Evolutionary conservation across 129 eudicot genomes (phyloP).

Genomic region (Heracleum sosnowskyi): DNA sequence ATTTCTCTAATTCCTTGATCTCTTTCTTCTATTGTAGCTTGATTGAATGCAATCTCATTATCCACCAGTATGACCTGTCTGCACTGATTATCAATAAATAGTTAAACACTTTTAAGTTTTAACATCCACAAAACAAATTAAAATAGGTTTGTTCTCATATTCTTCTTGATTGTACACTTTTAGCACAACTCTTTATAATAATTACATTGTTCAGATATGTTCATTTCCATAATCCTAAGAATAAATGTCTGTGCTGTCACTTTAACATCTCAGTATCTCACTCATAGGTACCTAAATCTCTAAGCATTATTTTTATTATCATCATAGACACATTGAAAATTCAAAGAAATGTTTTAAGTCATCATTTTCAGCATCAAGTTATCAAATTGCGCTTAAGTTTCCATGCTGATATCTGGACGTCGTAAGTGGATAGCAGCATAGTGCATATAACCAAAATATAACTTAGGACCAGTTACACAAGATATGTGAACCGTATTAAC

Average conservation of each 20-base stretch:
- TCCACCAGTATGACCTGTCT: slow-evolving; percentile 64
- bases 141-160: neutral
- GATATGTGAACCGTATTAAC: neutral
- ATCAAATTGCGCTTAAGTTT: neutral
- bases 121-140: no score
- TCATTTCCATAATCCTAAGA: neutral
- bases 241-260: neutral
- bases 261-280: neutral
- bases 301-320: neutral
- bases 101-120: neutral
- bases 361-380: neutral
- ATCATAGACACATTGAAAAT: slow-evolving; percentile 26
- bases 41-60: slow-evolving; percentile 61
- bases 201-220: neutral
- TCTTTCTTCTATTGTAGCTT: slow-evolving; percentile 75
- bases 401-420: neutral
- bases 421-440: neutral
- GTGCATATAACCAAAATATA: neutral
- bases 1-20: slow-evolving; percentile 72
- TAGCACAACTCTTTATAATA: neutral
- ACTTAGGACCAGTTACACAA: neutral
- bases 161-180: neutral
- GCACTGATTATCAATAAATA: slow-evolving; percentile 42
- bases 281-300: no score
- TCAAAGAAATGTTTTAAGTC: neutral